These are phyloP conservation scores for Sporothrix humicola DNA, from an alignment of 2,329 filamentous ascomycete species.

Conservation along the genomic window DNA sequence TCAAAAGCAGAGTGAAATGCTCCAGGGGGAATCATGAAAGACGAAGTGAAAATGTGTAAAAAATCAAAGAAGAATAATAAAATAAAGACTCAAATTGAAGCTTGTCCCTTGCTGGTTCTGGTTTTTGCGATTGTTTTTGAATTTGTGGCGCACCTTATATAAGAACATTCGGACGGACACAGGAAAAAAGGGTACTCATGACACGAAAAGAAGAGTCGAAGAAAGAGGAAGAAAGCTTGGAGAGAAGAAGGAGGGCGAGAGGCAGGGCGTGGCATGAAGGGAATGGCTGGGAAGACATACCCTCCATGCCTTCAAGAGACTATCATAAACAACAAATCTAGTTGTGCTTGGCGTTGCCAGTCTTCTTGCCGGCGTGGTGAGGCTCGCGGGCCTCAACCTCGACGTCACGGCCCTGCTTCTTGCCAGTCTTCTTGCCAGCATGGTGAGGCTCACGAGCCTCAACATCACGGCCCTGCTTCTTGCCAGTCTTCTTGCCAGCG, in stretches of 20 bases:
- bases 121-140: neutral
- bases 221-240: neutral
- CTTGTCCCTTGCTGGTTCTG: neutral
- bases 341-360: constrained; percentile 24
- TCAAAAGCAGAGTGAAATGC: neutral
- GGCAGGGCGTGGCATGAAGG: neutral
- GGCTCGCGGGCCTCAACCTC: constrained; percentile 34
- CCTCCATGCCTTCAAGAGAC: neutral
- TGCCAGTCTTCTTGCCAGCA: constrained; percentile 39
- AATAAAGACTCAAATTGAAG: constrained; percentile 1
- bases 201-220: neutral
- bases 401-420: constrained; percentile 20
- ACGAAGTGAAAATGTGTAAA: constrained; percentile 11
- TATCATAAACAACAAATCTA: neutral
- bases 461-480: constrained; percentile 30
- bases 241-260: neutral
- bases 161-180: neutral
- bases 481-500: constrained; percentile 38
- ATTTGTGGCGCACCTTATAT: neutral
- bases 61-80: neutral
- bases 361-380: constrained; percentile 39
- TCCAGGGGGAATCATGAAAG: constrained; percentile 20
- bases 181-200: neutral
- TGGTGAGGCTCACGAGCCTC: constrained; percentile 40
- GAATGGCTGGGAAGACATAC: too few species aligned